A percentile compares a stretch with the other conserved stretches of the same genome.
Evolutionary conservation across 768 basidiomycete species (phyloP).

Genomic region (Dioszegia hungarica): DNA sequence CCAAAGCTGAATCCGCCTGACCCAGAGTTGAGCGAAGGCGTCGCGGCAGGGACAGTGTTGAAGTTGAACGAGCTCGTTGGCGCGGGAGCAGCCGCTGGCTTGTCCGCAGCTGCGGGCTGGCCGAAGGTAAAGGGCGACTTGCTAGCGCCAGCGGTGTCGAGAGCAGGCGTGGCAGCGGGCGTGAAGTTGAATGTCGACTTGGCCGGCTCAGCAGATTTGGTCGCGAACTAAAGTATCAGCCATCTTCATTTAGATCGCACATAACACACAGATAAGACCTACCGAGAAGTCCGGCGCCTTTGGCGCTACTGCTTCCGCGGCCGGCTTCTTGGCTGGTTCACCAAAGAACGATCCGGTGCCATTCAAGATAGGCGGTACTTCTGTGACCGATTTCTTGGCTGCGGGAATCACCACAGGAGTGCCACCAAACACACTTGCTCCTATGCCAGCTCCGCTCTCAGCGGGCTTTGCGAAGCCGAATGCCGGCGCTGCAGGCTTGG

Average conservation of each 20-base stretch:
- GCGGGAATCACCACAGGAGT: neutral
- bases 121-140: neutral
- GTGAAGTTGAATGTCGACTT: neutral
- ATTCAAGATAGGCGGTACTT: neutral
- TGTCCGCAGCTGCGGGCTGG: neutral
- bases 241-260: neutral
- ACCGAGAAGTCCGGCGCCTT: neutral
- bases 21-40: neutral
- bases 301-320: neutral
- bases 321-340: neutral
- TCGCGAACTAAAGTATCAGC: neutral
- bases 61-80: neutral
- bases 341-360: no score
- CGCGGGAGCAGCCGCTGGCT: neutral
- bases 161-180: neutral
- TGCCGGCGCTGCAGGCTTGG: neutral
- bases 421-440: neutral
- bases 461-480: conserved; percentile 11
- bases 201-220: neutral
- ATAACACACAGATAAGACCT: neutral
- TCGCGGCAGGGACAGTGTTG: neutral
- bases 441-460: neutral
- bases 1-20: conserved; percentile 14
- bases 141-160: neutral
- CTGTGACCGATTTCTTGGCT: neutral